Percentiles rank a stretch among this genome's conserved stretches.
Conservation (phyloP, 169 alveolate species). For the Prorocentrum cordatum region DNA sequence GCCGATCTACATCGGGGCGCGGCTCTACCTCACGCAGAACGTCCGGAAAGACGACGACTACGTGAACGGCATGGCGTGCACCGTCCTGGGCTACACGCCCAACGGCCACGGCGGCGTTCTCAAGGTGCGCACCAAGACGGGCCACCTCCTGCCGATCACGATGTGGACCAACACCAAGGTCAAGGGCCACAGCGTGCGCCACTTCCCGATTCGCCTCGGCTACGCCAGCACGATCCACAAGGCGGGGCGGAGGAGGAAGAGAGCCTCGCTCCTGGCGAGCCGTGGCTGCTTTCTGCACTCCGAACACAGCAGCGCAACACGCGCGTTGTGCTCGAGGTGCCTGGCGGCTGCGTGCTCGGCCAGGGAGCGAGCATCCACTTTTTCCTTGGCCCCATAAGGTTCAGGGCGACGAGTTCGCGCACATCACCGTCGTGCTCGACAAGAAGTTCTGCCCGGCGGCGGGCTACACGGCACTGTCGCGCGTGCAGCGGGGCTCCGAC, state of each 20-base stretch:
- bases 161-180: not conserved
- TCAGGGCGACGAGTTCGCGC: not conserved
- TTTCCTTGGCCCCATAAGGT: too few relatives aligned
- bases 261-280: too few relatives aligned
- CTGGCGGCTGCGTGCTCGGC: too few relatives aligned
- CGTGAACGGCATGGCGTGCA: slow-evolving; percentile 3
- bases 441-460: not conserved
- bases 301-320: too few relatives aligned
- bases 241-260: too few relatives aligned
- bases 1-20: not conserved
- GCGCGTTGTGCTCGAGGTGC: too few relatives aligned
- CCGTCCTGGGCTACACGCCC: not conserved
- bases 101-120: not conserved
- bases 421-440: not conserved
- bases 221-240: not conserved
- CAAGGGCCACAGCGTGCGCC: not conserved
- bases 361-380: too few relatives aligned
- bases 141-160: not conserved
- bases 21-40: not conserved
- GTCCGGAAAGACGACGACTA: not conserved
- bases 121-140: not conserved
- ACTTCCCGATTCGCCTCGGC: not conserved
- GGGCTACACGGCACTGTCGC: not conserved
- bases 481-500: not conserved
- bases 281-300: too few relatives aligned